phyloP scores from a whole-genome alignment of 139 green algal genomes.

The Chlorella sp. region DNA sequence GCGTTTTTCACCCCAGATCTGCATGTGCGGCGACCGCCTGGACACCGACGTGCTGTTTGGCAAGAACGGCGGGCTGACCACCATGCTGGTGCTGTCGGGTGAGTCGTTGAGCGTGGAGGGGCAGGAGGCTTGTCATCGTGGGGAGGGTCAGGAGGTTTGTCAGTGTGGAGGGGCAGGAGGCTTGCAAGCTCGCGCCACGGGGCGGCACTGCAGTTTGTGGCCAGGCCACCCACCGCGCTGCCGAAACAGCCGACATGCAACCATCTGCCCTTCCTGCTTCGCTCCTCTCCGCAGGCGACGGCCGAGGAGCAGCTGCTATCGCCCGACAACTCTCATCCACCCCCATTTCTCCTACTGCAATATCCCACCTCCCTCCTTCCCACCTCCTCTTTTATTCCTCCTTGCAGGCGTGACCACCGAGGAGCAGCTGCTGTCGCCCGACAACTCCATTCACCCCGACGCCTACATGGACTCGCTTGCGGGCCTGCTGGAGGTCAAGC shows the following conservation, averaged over 20 bases:
- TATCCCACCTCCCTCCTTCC: background rate
- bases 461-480: conserved; percentile 88
- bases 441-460: conserved; percentile 93
- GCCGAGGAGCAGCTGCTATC: background rate
- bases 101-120: background rate
- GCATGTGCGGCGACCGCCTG: conserved; percentile 98
- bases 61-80: conserved; percentile 92
- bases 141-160: too few relatives aligned
- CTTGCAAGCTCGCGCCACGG: background rate
- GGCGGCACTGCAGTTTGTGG: background rate
- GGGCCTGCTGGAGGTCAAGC: conserved; percentile 44
- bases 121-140: too few relatives aligned
- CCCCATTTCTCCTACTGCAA: background rate
- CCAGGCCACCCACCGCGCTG: background rate
- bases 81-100: conserved; percentile 87
- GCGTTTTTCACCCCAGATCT: conserved; percentile 82
- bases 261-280: background rate
- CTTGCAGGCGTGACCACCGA: conserved; percentile 92
- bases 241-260: background rate
- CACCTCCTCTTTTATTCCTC: too few relatives aligned
- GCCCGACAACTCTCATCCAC: too few relatives aligned
- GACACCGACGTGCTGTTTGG: conserved; percentile 99
- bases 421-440: conserved; percentile 76
- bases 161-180: too few relatives aligned
- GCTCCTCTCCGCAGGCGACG: too few relatives aligned